Conservation (phyloP, 2,329 filamentous ascomycete species). For the Alternaria arborescens region DNA sequence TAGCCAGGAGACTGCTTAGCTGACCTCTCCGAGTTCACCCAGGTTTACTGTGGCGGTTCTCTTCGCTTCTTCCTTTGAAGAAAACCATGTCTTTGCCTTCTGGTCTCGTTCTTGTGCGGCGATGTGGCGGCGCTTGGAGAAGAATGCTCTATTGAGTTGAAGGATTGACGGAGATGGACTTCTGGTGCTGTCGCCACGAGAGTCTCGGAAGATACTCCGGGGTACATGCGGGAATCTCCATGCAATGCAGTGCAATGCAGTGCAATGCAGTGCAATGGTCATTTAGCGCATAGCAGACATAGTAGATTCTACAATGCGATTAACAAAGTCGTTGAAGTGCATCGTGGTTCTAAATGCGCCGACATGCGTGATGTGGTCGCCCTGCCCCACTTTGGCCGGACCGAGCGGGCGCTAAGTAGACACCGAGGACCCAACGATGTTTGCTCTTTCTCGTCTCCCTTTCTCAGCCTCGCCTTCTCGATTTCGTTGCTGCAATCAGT, state of each 20-base stretch:
- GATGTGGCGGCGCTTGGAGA: neutral
- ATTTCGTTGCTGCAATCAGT: neutral
- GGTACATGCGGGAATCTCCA: neutral
- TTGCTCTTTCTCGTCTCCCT: conserved; percentile 2
- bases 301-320: neutral
- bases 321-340: neutral
- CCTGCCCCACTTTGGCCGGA: neutral
- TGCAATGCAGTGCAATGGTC: neutral
- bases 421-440: conserved; percentile 1
- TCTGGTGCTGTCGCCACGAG: neutral
- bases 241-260: neutral
- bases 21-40: neutral
- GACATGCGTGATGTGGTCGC: conserved; percentile 1
- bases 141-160: neutral
- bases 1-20: neutral
- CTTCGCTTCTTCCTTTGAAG: neutral
- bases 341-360: neutral
- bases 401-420: neutral
- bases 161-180: neutral
- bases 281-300: neutral
- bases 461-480: neutral
- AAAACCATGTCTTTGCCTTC: neutral
- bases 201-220: neutral
- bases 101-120: neutral
- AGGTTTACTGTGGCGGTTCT: too few relatives aligned